Percentiles rank a stretch among this genome's conserved stretches.
phyloP scores from a whole-genome alignment of 257 asterid genomes.

The Buddleja alternifolia region DNA sequence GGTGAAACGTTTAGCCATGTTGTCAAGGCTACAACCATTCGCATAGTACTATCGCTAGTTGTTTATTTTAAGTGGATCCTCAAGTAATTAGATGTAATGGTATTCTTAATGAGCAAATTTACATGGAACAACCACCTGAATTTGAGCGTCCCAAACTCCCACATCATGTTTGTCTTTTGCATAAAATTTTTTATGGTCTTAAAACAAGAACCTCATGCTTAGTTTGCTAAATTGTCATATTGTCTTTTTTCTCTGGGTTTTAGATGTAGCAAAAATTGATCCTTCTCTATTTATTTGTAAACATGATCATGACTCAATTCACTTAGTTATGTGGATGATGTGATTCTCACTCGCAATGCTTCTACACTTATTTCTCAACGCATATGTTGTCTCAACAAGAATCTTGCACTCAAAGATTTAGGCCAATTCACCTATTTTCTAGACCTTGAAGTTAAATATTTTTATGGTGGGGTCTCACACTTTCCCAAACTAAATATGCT shows the following conservation, averaged over 20 bases:
- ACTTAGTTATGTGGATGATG: slow-evolving; percentile 8
- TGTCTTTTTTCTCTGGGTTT: neutral
- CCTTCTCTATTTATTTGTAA: neutral
- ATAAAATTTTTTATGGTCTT: neutral
- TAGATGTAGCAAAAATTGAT: slow-evolving; percentile 7
- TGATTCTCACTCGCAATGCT: neutral
- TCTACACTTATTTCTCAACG: neutral
- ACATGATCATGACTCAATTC: neutral
- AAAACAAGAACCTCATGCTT: neutral
- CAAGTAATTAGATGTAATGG: slow-evolving; percentile 6
- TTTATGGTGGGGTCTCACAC: too few species aligned
- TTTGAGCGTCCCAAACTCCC: neutral
- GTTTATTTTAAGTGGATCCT: neutral
- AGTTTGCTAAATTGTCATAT: neutral
- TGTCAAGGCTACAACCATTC: neutral
- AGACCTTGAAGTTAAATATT: too few species aligned
- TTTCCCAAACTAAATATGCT: too few species aligned
- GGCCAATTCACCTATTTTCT: too few species aligned
- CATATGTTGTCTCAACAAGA: neutral
- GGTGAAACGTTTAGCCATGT: neutral
- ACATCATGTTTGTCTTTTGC: neutral
- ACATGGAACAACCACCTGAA: neutral
- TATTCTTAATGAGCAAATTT: neutral
- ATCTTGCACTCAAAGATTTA: neutral
- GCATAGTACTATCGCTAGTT: neutral